Evolutionary conservation across 225 moss, liverwort and hornwort species (phyloP).

Genomic region (Physcomitrellopsis africana): DNA sequence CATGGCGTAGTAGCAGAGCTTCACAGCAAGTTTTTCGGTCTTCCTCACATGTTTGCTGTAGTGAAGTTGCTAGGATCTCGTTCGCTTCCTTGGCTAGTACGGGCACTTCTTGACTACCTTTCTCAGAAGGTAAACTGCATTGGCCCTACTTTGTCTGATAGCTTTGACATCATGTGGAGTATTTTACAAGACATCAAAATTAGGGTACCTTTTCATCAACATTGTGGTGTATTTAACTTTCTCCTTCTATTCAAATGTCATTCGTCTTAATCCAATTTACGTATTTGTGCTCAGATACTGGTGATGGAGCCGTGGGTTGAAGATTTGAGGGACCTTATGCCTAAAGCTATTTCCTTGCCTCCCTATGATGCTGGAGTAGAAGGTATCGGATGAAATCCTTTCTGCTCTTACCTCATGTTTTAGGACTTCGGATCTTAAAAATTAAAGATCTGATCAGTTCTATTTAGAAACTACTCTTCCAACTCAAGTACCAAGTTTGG

Average conservation of each 20-base stretch:
- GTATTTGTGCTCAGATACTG: conserved; percentile 58
- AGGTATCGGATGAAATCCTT: conserved; percentile 49
- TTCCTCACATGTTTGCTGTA: conserved; percentile 94
- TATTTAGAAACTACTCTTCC: not conserved
- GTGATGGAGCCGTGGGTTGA: conserved; percentile 80
- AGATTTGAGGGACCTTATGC: conserved; percentile 75
- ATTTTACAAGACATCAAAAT: too few relatives aligned
- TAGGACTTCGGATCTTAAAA: not conserved
- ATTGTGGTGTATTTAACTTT: not conserved
- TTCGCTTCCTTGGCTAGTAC: conserved; percentile 93
- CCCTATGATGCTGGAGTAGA: conserved; percentile 84
- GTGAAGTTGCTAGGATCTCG: conserved; percentile 89
- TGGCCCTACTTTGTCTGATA: not conserved
- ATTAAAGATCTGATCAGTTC: not conserved
- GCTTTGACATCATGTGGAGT: too few relatives aligned
- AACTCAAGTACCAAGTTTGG: conserved; percentile 19
- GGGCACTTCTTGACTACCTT: conserved; percentile 86
- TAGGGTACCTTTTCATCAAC: not conserved
- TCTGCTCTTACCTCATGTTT: conserved; percentile 8
- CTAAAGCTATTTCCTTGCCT: conserved; percentile 79
- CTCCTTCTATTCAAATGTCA: not conserved
- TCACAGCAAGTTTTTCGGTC: conserved; percentile 87
- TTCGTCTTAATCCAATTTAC: not conserved
- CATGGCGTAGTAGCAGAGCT: conserved; percentile 85
- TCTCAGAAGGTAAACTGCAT: conserved; percentile 72